Conservation (phyloP, 2,329 filamentous ascomycete genomes). For the Colletotrichum incanum region DNA sequence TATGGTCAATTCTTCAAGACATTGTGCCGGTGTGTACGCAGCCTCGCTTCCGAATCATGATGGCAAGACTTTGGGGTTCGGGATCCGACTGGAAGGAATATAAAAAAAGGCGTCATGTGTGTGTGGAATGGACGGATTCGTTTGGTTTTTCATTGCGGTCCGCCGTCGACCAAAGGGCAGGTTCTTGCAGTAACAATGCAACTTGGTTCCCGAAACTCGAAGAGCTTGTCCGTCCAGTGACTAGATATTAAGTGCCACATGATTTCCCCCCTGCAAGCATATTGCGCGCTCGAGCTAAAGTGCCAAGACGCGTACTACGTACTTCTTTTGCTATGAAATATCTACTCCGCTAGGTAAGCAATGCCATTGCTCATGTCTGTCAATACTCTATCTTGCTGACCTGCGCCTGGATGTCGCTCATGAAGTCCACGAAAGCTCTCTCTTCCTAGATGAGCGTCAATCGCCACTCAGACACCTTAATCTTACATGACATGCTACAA, state of each 20-base stretch:
- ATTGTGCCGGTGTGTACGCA: constrained; percentile 37
- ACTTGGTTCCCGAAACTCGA: constrained; percentile 19
- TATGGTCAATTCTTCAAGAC: constrained; percentile 43
- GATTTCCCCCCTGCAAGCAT: not conserved
- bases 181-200: constrained; percentile 27
- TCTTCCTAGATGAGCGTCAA: not conserved
- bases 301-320: not conserved
- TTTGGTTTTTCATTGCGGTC: constrained; percentile 27
- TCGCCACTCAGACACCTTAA: not conserved
- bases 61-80: constrained; percentile 39
- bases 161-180: constrained; percentile 20
- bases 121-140: constrained; percentile 38
- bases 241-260: not conserved
- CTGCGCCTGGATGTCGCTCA: not conserved
- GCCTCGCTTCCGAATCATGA: constrained; percentile 40
- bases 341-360: too few relatives aligned
- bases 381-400: not conserved
- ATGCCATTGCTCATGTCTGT: too few relatives aligned
- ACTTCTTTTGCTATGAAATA: not conserved
- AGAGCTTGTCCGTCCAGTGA: constrained; percentile 7
- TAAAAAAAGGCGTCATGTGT: constrained; percentile 34
- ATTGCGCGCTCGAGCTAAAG: not conserved
- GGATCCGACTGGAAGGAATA: constrained; percentile 29
- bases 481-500: not conserved
- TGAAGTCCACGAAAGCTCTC: not conserved